phyloP scores from a whole-genome alignment of 2,329 filamentous ascomycete genomes.

The Gaeumannomyces tritici region DNA sequence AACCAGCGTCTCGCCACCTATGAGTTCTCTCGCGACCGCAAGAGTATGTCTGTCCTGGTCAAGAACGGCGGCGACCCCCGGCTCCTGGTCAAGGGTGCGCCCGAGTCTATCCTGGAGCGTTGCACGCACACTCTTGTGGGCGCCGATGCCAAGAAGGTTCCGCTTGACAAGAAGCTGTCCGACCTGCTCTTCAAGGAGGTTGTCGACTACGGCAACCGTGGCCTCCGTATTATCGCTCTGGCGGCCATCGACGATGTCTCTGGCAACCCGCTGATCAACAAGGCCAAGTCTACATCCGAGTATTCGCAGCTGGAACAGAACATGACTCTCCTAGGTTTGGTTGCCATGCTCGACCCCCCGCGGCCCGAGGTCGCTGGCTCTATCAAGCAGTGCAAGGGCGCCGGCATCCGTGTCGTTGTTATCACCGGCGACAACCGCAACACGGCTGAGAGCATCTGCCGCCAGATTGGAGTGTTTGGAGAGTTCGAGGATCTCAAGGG shows the following conservation, averaged over 20 bases:
- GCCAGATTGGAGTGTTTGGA: constrained; percentile 90
- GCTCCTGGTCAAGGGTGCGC: constrained; percentile 91
- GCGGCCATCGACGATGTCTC: constrained; percentile 73
- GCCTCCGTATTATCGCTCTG: constrained; percentile 88
- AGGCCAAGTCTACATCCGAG: constrained; percentile 72
- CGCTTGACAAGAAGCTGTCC: constrained; percentile 59
- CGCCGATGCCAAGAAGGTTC: constrained; percentile 64
- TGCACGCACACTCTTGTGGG: constrained; percentile 78
- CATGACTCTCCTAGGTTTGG: constrained; percentile 87
- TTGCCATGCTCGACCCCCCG: constrained; percentile 94
- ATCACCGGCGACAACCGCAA: constrained; percentile 98
- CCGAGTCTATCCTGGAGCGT: constrained; percentile 86
- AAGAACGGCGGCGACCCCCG: constrained; percentile 60
- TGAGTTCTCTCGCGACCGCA: constrained; percentile 94
- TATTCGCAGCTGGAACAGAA: constrained; percentile 86
- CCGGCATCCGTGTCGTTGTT: constrained; percentile 92
- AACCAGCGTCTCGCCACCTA: constrained; percentile 74
- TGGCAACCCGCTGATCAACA: constrained; percentile 58
- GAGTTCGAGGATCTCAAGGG: constrained; percentile 71
- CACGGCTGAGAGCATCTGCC: constrained; percentile 95
- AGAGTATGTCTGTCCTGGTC: constrained; percentile 97
- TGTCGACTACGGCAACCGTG: constrained; percentile 80
- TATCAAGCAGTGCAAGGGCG: constrained; percentile 80
- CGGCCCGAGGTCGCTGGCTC: constrained; percentile 82
- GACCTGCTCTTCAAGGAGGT: constrained; percentile 70